These are phyloP conservation scores for Saccharomyces hybrid DNA, from an alignment of 1,139 yeast species.

Conservation along the genomic window DNA sequence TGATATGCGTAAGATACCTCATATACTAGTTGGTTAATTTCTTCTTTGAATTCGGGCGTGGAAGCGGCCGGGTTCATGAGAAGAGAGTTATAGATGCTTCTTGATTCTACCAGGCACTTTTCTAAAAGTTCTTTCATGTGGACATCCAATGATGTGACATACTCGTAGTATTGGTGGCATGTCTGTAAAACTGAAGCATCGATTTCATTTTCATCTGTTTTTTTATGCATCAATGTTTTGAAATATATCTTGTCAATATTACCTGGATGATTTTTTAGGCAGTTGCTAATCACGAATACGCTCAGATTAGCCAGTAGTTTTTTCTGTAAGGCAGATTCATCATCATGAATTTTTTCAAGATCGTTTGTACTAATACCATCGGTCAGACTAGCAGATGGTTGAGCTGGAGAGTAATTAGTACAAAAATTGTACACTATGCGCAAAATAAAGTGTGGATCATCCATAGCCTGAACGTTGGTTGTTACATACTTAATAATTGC, in stretches of 20 bases:
- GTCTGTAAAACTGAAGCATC: neutral
- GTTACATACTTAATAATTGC: conserved; percentile 47
- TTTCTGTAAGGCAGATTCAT: conserved; percentile 46
- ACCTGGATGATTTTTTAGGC: conserved; percentile 26
- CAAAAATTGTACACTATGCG: conserved; percentile 60
- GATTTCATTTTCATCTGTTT: conserved; percentile 8
- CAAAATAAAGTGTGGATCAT: conserved; percentile 40
- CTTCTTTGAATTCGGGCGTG: conserved; percentile 23
- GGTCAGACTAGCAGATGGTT: neutral
- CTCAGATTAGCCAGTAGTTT: conserved; percentile 37
- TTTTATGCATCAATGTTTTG: neutral
- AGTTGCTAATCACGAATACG: conserved; percentile 40
- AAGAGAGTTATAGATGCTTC: conserved; percentile 15
- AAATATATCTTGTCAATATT: conserved; percentile 2
- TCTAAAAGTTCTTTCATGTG: conserved; percentile 40
- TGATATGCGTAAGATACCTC: conserved; percentile 35
- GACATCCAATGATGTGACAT: conserved; percentile 41
- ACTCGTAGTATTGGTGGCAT: neutral
- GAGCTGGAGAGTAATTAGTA: conserved; percentile 44
- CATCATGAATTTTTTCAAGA: conserved; percentile 30
- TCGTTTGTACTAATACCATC: neutral
- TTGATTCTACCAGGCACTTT: conserved; percentile 20
- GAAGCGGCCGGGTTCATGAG: conserved; percentile 23
- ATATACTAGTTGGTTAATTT: conserved; percentile 34
- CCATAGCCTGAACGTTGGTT: conserved; percentile 33